phyloP scores from a whole-genome alignment of 2,329 filamentous ascomycete genomes.

The Fusarium multiceps region DNA sequence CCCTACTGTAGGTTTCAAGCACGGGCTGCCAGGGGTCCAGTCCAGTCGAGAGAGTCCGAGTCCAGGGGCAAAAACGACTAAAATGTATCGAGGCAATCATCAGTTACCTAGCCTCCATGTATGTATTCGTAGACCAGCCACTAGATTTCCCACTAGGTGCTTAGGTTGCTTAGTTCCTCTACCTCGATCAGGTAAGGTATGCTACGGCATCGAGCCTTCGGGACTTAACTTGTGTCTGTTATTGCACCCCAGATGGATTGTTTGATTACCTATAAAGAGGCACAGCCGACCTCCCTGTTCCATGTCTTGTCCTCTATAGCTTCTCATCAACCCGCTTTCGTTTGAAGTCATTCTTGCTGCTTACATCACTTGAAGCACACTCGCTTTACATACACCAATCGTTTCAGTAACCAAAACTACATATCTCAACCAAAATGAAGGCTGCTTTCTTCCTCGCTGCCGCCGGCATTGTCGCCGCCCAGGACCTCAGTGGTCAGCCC shows the following conservation, averaged over 20 bases:
- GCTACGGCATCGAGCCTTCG: neutral
- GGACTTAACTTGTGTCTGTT: conserved; percentile 4
- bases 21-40: neutral
- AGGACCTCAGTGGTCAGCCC: conserved; percentile 52
- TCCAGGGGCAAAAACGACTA: conserved; percentile 15
- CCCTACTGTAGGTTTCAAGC: conserved; percentile 17
- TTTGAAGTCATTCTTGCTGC: conserved; percentile 2
- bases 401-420: neutral
- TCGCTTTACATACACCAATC: conserved; percentile 19
- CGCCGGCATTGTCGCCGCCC: conserved; percentile 53
- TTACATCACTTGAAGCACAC: conserved; percentile 2
- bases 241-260: neutral
- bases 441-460: conserved; percentile 49
- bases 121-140: conserved; percentile 4
- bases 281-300: neutral
- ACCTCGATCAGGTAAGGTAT: neutral
- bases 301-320: neutral
- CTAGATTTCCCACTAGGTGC: neutral
- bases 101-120: neutral
- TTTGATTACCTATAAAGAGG: conserved; percentile 14
- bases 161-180: neutral
- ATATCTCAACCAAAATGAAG: conserved; percentile 54
- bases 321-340: neutral
- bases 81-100: conserved; percentile 1
- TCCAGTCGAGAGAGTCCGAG: neutral